These are phyloP conservation scores for Durio zibethinus DNA, from an alignment of 345 rosid genomes.

Conservation along the genomic window DNA sequence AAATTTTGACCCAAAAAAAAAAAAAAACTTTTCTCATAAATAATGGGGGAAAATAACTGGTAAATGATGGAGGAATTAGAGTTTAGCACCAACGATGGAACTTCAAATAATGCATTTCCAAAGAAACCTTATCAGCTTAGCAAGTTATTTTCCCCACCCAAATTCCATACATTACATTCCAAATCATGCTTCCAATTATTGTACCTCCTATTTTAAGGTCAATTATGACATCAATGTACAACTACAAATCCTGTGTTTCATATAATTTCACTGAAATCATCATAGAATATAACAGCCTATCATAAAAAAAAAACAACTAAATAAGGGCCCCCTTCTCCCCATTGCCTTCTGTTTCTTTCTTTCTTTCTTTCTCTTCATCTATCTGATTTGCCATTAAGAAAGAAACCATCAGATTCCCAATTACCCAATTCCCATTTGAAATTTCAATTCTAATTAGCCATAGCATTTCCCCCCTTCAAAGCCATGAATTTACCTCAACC, in stretches of 20 bases:
- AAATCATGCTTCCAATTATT: not conserved
- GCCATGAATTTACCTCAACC: constrained; percentile 20
- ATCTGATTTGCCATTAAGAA: constrained; percentile 20
- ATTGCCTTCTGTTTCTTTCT: constrained; percentile 15
- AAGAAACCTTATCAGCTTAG: not conserved
- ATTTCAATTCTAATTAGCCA: not conserved
- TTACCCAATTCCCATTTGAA: constrained; percentile 32
- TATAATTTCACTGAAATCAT: not conserved
- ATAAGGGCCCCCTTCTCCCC: not conserved
- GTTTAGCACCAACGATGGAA: not conserved
- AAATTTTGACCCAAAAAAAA: too few species aligned
- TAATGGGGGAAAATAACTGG: not conserved
- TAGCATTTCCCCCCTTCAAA: not conserved
- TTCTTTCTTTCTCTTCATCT: not conserved
- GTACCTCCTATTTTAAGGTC: not conserved
- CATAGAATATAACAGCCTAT: not conserved
- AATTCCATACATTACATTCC: not conserved
- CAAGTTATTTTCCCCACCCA: not conserved
- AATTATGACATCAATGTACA: not conserved
- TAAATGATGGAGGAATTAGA: not conserved
- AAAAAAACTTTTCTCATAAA: too few species aligned
- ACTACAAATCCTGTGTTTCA: not conserved
- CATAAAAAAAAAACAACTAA: not conserved
- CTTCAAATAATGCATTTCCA: not conserved
- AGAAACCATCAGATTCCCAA: constrained; percentile 30